Conservation (phyloP, 176 grass and related monocot species). For the Juncus effusus region DNA sequence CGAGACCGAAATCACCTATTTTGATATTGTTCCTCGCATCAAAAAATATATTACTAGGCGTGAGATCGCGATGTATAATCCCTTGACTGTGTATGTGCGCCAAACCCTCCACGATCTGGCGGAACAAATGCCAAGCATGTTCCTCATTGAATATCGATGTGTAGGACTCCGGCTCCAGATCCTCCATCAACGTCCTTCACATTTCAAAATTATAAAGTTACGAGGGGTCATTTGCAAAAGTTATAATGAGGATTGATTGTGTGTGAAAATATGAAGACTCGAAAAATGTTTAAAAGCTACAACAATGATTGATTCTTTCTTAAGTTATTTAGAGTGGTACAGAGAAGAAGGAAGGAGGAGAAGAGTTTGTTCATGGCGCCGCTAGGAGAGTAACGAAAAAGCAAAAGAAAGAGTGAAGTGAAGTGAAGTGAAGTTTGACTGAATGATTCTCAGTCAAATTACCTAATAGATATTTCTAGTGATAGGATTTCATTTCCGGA, state of each 20-base stretch:
- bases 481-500: too few relatives aligned
- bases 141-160: conserved; percentile 69
- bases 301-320: too few relatives aligned
- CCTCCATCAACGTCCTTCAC: conserved; percentile 74
- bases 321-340: too few relatives aligned
- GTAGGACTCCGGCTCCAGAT: conserved; percentile 55
- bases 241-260: background rate
- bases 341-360: background rate
- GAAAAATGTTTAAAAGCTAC: too few relatives aligned
- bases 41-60: conserved; percentile 97
- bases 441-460: too few relatives aligned
- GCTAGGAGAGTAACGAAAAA: too few relatives aligned
- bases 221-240: background rate
- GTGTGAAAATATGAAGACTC: too few relatives aligned
- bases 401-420: too few relatives aligned
- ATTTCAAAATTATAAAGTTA: conserved; percentile 27
- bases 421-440: too few relatives aligned
- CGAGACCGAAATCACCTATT: conserved; percentile 48
- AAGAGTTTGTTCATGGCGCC: too few relatives aligned
- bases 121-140: conserved; percentile 80
- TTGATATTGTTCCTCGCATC: conserved; percentile 94
- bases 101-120: conserved; percentile 96
- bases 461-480: too few relatives aligned
- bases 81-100: conserved; percentile 98
- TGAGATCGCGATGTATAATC: conserved; percentile 95